A percentile compares a stretch with the other conserved stretches of the same genome.
These are phyloP conservation scores for Apiospora saccharicola DNA, from an alignment of 2,329 filamentous ascomycete genomes.

Conservation along the genomic window DNA sequence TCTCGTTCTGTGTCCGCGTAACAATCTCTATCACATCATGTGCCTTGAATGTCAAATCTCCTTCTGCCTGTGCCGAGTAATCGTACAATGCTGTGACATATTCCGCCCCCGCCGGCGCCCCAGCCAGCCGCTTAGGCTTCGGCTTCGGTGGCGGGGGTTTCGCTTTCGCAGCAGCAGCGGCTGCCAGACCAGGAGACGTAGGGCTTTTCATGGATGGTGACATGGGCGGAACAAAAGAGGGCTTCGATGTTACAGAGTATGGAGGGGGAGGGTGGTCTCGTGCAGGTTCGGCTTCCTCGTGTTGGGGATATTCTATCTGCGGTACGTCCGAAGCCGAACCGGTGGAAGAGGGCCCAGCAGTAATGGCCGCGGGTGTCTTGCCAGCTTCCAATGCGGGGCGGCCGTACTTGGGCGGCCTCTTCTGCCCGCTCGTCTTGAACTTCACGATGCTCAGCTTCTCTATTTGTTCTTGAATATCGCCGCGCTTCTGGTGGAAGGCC, in stretches of 20 bases:
- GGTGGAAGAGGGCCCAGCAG: slow-evolving; percentile 48
- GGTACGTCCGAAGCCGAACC: slow-evolving; percentile 35
- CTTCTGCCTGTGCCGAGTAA: slow-evolving; percentile 93
- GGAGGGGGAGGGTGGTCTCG: slow-evolving; percentile 67
- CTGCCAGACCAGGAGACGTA: slow-evolving; percentile 47
- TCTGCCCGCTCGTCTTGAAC: slow-evolving; percentile 87
- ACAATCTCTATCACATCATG: slow-evolving; percentile 93
- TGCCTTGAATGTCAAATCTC: slow-evolving; percentile 87
- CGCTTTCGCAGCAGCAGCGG: slow-evolving; percentile 67
- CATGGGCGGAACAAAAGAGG: slow-evolving; percentile 39
- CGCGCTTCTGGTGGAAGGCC: slow-evolving; percentile 87
- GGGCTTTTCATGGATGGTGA: slow-evolving; percentile 41
- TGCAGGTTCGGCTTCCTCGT: slow-evolving; percentile 26
- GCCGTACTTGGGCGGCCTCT: slow-evolving; percentile 64
- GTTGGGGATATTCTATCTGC: slow-evolving; percentile 33
- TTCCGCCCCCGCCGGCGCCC: slow-evolving; percentile 67
- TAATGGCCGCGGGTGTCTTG: slow-evolving; percentile 49
- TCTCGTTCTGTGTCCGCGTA: slow-evolving; percentile 82
- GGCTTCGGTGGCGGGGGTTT: slow-evolving; percentile 77
- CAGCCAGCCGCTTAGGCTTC: slow-evolving; percentile 81
- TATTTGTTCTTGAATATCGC: slow-evolving; percentile 83
- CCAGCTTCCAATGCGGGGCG: slow-evolving; percentile 59
- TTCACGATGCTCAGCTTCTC: slow-evolving; percentile 86
- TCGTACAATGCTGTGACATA: slow-evolving; percentile 93
- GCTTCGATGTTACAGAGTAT: slow-evolving; percentile 61